Base-by-base conservation (phyloP, 2,329 filamentous ascomycete genomes). In the Cyphellophora europaea region DNA sequence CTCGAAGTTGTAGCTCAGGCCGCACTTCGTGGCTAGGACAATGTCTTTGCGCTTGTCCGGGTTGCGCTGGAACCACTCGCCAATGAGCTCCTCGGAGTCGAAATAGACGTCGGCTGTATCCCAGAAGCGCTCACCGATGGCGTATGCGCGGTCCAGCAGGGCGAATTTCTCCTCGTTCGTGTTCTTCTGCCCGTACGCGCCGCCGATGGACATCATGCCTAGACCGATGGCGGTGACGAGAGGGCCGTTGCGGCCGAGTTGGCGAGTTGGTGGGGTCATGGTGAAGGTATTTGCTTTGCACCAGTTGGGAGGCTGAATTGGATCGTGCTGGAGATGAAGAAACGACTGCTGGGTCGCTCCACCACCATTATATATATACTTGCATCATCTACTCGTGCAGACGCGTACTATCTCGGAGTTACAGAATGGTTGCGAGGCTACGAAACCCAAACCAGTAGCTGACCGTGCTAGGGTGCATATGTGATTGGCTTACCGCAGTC, bases 131-230 rank as follows among this genome's bases (percentile, higher is more conserved):
- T 30, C 33, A 23, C 38, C 38, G n/a, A 34, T 17, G 8, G 47
- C 48, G 30, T 54, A 45, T 3, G 50, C 43, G 6, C 52, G 34
- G 27, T 48, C 37, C 4, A 48, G 38, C 5, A 72, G 40, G 5
- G 58, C 56, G 30, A 71, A 56, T 10, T 67, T 60, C 41, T 67
- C 62, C 12, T 54, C 49, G 37, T 70, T 66, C 1, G 62, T 56
- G 44, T 62, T 62, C 2, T 54, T 47, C 4, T 44, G 37, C 27
- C 66, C 66, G 43, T 71, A 71, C 47, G 62, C 63, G 33, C 52
- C 41, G 19, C 40, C 46, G 18, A 53, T 42, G 18, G 46, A 46
- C 33, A 39, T 35, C n/a, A 25, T 15, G 5, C 38, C 38, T 18
- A 32, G 35, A 13, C 41, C 47, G 6, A 50, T 32, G 5, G 37